Evolutionary conservation across 1,284 basidiomycete genomes (phyloP).

Genomic region (Erythrobasidium hasegawianum): DNA sequence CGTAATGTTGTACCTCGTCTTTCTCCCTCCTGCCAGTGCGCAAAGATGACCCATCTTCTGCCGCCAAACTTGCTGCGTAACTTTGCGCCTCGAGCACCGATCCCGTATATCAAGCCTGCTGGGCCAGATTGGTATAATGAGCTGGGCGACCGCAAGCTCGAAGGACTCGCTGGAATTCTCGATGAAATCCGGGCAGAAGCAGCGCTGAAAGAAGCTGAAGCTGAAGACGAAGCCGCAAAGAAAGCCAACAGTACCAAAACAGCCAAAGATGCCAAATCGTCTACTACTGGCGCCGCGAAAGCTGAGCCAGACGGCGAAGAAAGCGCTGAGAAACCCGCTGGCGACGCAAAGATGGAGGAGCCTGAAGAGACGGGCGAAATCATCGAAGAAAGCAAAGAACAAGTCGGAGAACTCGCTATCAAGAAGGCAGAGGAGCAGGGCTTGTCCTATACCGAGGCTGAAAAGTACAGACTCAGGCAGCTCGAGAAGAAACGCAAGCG

Average conservation of each 20-base stretch:
- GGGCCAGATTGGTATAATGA: constrained; percentile 70
- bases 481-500: constrained; percentile 31
- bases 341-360: constrained; percentile 28
- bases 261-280: constrained; percentile 11
- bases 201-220: constrained; percentile 53
- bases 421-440: constrained; percentile 13
- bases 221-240: constrained; percentile 47
- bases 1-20: neutral
- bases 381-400: constrained; percentile 3
- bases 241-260: constrained; percentile 47
- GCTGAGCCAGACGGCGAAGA: constrained; percentile 12
- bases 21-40: neutral
- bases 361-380: constrained; percentile 20
- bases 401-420: constrained; percentile 10
- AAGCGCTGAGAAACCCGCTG: neutral
- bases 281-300: neutral
- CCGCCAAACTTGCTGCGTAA: constrained; percentile 91
- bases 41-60: constrained; percentile 55
- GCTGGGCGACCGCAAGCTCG: constrained; percentile 63
- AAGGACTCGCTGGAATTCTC: constrained; percentile 69
- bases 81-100: constrained; percentile 82
- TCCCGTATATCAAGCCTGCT: constrained; percentile 76
- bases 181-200: constrained; percentile 69
- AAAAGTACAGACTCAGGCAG: constrained; percentile 16
- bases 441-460: constrained; percentile 28